Evolutionary conservation across 441 rosid genomes (phyloP).

Genomic region (Populus hybrid): DNA sequence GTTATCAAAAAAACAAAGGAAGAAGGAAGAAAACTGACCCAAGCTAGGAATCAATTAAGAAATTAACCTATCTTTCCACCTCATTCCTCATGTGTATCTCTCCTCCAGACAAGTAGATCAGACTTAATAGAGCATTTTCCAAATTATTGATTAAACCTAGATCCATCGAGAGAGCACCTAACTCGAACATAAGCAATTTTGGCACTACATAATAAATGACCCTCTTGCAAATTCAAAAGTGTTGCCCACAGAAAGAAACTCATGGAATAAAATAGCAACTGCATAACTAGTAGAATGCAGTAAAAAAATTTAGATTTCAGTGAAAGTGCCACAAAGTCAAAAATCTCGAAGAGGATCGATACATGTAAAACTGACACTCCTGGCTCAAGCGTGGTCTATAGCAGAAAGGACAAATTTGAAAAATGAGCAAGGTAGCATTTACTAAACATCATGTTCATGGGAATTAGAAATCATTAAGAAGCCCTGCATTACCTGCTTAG

Average conservation of each 20-base stretch:
- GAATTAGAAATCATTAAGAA: not conserved
- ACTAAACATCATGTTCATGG: not conserved
- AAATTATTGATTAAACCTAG: not conserved
- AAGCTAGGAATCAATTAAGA: not conserved
- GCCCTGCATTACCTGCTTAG: conserved; percentile 73
- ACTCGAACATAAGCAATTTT: not conserved
- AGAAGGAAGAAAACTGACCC: not conserved
- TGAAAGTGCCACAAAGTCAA: not conserved
- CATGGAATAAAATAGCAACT: not conserved
- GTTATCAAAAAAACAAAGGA: not conserved
- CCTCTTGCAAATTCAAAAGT: not conserved
- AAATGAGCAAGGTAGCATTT: not conserved
- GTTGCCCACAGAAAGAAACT: not conserved
- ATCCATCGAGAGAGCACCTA: not conserved
- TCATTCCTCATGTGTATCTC: not conserved
- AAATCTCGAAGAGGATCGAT: not conserved
- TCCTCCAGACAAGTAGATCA: not conserved
- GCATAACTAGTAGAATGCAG: not conserved
- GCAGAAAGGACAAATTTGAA: not conserved
- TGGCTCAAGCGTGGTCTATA: not conserved
- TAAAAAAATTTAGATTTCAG: not conserved
- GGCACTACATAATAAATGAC: not conserved
- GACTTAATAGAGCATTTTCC: not conserved
- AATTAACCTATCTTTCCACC: not conserved
- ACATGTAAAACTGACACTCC: not conserved